A percentile compares a stretch with the other conserved stretches of the same genome.
Conservation (phyloP, 1,284 basidiomycete genomes). For the Sanghuangporus weigelae region DNA sequence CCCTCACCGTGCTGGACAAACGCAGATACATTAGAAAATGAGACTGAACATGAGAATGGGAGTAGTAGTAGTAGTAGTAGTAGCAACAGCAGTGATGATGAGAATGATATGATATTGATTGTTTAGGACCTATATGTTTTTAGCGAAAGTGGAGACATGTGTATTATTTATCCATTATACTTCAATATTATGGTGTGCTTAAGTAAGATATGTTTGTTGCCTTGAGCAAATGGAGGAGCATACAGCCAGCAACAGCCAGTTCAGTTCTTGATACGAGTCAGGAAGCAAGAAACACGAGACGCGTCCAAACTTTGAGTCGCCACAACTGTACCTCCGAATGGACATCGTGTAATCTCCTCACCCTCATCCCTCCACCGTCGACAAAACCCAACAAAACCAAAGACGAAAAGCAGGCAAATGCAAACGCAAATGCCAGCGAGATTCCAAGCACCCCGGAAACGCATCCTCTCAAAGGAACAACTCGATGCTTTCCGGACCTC, state of each 20-base stretch:
- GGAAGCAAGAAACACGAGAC: not conserved
- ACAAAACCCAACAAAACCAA: not conserved
- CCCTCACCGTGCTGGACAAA: no score
- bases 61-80: no score
- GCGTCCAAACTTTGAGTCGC: not conserved
- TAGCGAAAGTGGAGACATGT: no score
- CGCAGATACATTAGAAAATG: no score
- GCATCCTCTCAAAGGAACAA: conserved; percentile 76
- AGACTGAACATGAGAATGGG: no score
- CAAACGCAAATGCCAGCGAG: not conserved
- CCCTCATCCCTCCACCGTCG: not conserved
- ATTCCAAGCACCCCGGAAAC: conserved; percentile 50
- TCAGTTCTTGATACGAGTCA: not conserved
- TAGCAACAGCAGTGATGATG: no score
- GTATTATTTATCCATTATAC: not conserved
- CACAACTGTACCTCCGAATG: not conserved
- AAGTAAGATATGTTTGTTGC: not conserved
- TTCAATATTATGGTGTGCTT: not conserved
- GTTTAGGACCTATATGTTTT: no score
- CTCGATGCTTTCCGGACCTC: conserved; percentile 81
- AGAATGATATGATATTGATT: not conserved
- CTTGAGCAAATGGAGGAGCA: not conserved
- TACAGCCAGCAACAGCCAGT: not conserved
- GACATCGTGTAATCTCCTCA: not conserved
- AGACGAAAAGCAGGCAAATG: no score